Conservation (phyloP, 2,329 filamentous ascomycete species). For the Nemania sp. region DNA sequence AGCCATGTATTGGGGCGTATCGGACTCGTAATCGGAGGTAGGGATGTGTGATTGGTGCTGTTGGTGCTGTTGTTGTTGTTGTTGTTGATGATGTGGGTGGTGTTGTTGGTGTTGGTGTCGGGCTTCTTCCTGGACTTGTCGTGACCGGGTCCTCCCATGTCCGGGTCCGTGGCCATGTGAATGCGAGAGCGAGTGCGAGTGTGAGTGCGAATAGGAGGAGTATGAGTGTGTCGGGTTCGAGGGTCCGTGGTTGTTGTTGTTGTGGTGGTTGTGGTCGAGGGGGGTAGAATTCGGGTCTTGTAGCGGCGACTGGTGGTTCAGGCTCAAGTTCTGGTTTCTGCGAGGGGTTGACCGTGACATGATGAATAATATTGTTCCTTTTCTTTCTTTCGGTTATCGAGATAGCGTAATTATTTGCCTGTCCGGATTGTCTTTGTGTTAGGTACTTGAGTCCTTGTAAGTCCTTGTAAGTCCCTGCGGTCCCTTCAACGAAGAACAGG, state of each 20-base stretch:
- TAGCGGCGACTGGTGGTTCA: slow-evolving; percentile 40
- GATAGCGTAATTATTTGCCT: background rate
- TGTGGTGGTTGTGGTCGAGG: slow-evolving; percentile 22
- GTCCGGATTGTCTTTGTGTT: background rate
- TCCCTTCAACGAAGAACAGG: background rate
- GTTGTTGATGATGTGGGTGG: background rate
- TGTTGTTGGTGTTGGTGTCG: slow-evolving; percentile 36
- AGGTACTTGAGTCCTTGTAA: background rate
- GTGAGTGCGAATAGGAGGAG: slow-evolving; percentile 4
- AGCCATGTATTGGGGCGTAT: slow-evolving; percentile 64
- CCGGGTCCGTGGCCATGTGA: slow-evolving; percentile 50
- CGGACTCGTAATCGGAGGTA: slow-evolving; percentile 74
- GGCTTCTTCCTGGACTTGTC: slow-evolving; percentile 46
- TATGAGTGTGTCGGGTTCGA: background rate
- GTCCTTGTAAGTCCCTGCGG: background rate
- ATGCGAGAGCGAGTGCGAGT: slow-evolving; percentile 20
- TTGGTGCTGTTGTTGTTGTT: slow-evolving; percentile 4
- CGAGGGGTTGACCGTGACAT: slow-evolving; percentile 55
- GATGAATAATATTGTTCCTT: slow-evolving; percentile 8
- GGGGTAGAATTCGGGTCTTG: slow-evolving; percentile 25
- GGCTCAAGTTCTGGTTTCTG: slow-evolving; percentile 44
- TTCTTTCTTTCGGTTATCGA: too few relatives aligned
- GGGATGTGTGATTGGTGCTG: slow-evolving; percentile 50
- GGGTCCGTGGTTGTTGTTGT: background rate
- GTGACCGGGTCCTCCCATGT: slow-evolving; percentile 52